Evolutionary conservation across 805 yeast genomes (phyloP).

Genomic region (Metschnikowia cubensis): DNA sequence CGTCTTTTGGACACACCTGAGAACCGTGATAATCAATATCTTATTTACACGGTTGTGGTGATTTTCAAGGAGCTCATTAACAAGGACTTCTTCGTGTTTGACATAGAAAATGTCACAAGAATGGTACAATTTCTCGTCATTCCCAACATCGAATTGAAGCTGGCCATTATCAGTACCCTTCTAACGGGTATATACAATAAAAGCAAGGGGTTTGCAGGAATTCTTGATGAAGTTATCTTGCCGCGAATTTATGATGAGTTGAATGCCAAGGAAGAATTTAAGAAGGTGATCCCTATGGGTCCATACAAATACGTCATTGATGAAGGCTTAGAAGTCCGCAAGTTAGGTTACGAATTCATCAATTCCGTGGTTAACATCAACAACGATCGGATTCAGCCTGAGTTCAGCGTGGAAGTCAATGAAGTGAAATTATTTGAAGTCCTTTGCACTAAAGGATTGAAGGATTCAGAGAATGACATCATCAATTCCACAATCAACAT

Average conservation of each 20-base stretch:
- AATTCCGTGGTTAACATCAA: conserved; percentile 46
- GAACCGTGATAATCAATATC: conserved; percentile 9
- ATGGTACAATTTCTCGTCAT: conserved; percentile 23
- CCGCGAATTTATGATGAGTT: conserved; percentile 54
- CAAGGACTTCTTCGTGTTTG: conserved; percentile 6
- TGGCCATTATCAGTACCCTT: conserved; percentile 55
- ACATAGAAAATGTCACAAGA: conserved; percentile 8
- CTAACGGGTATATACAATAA: conserved; percentile 57
- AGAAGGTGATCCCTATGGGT: conserved; percentile 73
- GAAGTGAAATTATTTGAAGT: conserved; percentile 35
- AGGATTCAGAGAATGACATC: conserved; percentile 60
- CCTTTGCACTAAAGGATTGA: conserved; percentile 47
- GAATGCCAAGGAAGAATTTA: conserved; percentile 49
- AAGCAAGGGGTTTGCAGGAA: conserved; percentile 44
- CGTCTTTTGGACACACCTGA: conserved; percentile 10
- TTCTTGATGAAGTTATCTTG: conserved; percentile 40
- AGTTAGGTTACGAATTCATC: conserved; percentile 65
- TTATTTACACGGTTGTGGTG: conserved; percentile 31
- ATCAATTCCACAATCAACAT: conserved; percentile 48
- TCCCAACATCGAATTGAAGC: conserved; percentile 50
- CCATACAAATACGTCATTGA: conserved; percentile 83
- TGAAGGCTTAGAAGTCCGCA: conserved; percentile 69
- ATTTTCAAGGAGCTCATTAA: conserved; percentile 29
- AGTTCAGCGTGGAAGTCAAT: conserved; percentile 20
- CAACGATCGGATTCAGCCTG: conserved; percentile 10